Percentiles rank a stretch among this genome's conserved stretches.
These are phyloP conservation scores for Rhodotorula diobovata DNA, from an alignment of 768 basidiomycete genomes.

Conservation along the genomic window DNA sequence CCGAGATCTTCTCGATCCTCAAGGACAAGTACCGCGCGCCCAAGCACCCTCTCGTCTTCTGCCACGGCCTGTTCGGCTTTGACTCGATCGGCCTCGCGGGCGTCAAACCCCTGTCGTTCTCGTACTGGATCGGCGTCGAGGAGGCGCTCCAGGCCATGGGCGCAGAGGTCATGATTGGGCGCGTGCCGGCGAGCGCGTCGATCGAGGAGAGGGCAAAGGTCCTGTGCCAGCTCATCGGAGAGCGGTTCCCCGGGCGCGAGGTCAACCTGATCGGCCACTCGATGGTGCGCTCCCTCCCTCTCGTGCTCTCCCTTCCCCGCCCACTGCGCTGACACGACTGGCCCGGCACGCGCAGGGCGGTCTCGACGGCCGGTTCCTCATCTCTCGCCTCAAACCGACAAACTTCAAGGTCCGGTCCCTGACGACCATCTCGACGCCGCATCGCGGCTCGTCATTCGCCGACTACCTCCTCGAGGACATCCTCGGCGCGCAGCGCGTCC, in stretches of 20 bases:
- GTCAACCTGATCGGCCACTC: constrained; percentile 88
- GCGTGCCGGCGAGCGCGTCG: constrained; percentile 59
- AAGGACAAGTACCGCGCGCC: constrained; percentile 58
- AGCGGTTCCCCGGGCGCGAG: constrained; percentile 70
- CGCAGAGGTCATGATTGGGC: constrained; percentile 81
- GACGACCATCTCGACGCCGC: constrained; percentile 92
- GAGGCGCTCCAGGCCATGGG: constrained; percentile 86
- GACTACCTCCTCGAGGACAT: constrained; percentile 69
- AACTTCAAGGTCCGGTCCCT: constrained; percentile 75
- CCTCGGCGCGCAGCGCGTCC: constrained; percentile 49
- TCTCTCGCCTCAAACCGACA: constrained; percentile 71
- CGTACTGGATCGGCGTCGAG: constrained; percentile 95
- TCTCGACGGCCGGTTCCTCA: constrained; percentile 82
- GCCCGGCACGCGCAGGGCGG: constrained; percentile 59
- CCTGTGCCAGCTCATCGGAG: constrained; percentile 73
- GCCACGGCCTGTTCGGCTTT: constrained; percentile 84
- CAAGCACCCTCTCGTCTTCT: constrained; percentile 83
- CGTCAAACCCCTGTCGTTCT: constrained; percentile 71
- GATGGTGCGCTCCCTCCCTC: constrained; percentile 56
- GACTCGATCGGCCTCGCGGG: constrained; percentile 74
- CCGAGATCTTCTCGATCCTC: constrained; percentile 27
- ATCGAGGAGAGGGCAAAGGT: constrained; percentile 84
- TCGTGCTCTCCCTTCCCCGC: constrained; percentile 14
- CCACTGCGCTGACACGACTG: neutral
- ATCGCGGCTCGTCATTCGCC: constrained; percentile 88